Evolutionary conservation across 2,329 filamentous ascomycete species (phyloP).

Genomic region (Lasiodiplodia citricola): DNA sequence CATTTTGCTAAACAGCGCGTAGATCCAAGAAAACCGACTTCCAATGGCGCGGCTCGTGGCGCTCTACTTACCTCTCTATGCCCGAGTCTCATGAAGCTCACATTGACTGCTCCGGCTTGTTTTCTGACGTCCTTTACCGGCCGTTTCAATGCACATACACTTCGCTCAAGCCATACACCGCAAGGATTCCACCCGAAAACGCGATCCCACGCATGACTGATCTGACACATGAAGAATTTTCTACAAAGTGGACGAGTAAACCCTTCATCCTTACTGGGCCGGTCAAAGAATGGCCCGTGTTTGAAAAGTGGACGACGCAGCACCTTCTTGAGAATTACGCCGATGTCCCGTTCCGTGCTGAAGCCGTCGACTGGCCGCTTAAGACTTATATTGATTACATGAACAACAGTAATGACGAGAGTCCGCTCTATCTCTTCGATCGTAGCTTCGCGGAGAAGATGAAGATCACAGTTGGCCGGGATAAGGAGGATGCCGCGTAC

Average conservation of each 20-base stretch:
- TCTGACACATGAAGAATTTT: slow-evolving; percentile 75
- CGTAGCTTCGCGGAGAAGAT: slow-evolving; percentile 87
- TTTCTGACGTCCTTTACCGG: slow-evolving; percentile 87
- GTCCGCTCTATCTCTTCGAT: slow-evolving; percentile 91
- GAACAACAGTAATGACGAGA: slow-evolving; percentile 79
- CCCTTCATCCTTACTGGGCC: slow-evolving; percentile 88
- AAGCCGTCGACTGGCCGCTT: slow-evolving; percentile 91
- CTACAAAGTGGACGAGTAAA: slow-evolving; percentile 73
- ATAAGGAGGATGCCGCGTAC: slow-evolving; percentile 62
- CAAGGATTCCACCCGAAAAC: slow-evolving; percentile 74
- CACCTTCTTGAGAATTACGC: slow-evolving; percentile 68
- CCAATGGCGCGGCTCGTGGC: slow-evolving; percentile 83
- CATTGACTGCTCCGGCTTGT: slow-evolving; percentile 78
- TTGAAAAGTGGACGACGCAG: slow-evolving; percentile 74
- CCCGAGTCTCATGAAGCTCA: slow-evolving; percentile 58
- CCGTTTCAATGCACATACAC: slow-evolving; percentile 90
- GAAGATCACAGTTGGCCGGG: slow-evolving; percentile 66
- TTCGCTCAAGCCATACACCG: slow-evolving; percentile 67
- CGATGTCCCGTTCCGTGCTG: slow-evolving; percentile 77
- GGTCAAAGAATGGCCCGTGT: slow-evolving; percentile 82
- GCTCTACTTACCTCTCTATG: slow-evolving; percentile 73
- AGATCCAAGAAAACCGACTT: slow-evolving; percentile 56
- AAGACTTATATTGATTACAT: slow-evolving; percentile 84
- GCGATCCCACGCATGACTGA: slow-evolving; percentile 72
- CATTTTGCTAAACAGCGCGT: slow-evolving; percentile 12